Evolutionary conservation across 2,329 filamentous ascomycete genomes (phyloP), one percentile per base, ranked within the genome.

Genomic region (Xylaria polymorpha): DNA sequence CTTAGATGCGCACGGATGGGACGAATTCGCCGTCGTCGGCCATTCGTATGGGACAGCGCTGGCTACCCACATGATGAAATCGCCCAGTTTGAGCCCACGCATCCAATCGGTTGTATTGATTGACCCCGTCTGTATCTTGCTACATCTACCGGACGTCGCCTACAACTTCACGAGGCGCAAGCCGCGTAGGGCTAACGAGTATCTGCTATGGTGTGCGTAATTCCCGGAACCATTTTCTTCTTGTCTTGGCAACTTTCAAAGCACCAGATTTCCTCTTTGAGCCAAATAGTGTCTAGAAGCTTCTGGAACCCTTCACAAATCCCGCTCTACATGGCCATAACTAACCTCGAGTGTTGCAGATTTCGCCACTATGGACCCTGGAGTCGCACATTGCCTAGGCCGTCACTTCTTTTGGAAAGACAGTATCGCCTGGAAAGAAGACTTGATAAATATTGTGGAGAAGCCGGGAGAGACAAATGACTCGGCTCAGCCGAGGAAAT

Each of bases 391-490:
- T 65, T 88, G 87, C 10, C 81, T 93, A 0, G 87, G 85, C 0
- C 82, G 91, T 3, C 85, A 90, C 73, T 92, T 93, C 80, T 92
- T 92, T 79, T 93, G 91, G 91, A 84, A 84, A 32, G 85, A 92
- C 72, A 92, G 91, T 71, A 87, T 91, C 46, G 80, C 92, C 8
- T 93, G 91, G 91, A 88, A 87, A 72, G 88, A 92, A 57, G 88
- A 92, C 69, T 77, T 92, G 55, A 71, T 85, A 64, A 74, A 77
- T 58, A 69, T 72, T 39, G 50, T 57, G 22, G 64, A 61, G 59
- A 48, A 65, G 10, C 58, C 62, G 51, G 63, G 35, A 50, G 58
- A 53, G 67, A 56, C 61, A 57, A 64, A 66, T 66, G 61, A 37
- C 63, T 68, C 61, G 25, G 57, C 15, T 53, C 66, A 14, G 46